Percentiles rank a stretch among this genome's conserved stretches.
Evolutionary conservation across 371 early-diverging fungal genomes (phyloP).

Genomic region (Phascolomyces articulosus): DNA sequence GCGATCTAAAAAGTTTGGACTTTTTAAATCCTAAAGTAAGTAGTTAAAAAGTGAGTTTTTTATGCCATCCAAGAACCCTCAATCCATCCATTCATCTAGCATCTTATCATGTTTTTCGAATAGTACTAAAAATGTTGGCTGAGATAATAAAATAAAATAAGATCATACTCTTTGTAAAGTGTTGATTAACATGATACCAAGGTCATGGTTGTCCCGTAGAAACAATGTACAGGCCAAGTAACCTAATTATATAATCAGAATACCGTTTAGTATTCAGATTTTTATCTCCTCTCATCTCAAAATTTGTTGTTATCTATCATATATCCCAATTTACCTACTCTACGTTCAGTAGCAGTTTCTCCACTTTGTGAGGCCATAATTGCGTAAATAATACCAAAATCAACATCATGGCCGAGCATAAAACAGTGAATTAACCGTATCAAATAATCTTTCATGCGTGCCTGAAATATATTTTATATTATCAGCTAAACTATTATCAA

Average conservation of each 20-base stretch:
- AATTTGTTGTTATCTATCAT: not conserved
- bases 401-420: constrained; percentile 56
- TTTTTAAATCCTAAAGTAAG: constrained; percentile 40
- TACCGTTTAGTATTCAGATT: too few species aligned
- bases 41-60: too few species aligned
- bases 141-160: too few species aligned
- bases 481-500: not conserved
- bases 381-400: constrained; percentile 56
- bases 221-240: constrained; percentile 53
- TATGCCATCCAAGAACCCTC: too few species aligned
- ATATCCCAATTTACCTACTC: constrained; percentile 35
- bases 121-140: too few species aligned
- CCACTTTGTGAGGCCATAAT: constrained; percentile 60
- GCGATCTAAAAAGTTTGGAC: constrained; percentile 38
- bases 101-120: too few species aligned
- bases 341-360: constrained; percentile 41
- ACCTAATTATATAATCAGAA: constrained; percentile 22
- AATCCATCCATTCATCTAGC: too few species aligned
- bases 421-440: constrained; percentile 50
- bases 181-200: constrained; percentile 57
- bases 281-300: too few species aligned
- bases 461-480: constrained; percentile 17
- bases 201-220: constrained; percentile 37
- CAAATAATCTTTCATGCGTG: constrained; percentile 47
- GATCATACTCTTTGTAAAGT: constrained; percentile 52